Evolutionary conservation across 2,329 filamentous ascomycete genomes (phyloP), one percentile per base, ranked within the genome.

Genomic region (Albifimbria verrucaria): DNA sequence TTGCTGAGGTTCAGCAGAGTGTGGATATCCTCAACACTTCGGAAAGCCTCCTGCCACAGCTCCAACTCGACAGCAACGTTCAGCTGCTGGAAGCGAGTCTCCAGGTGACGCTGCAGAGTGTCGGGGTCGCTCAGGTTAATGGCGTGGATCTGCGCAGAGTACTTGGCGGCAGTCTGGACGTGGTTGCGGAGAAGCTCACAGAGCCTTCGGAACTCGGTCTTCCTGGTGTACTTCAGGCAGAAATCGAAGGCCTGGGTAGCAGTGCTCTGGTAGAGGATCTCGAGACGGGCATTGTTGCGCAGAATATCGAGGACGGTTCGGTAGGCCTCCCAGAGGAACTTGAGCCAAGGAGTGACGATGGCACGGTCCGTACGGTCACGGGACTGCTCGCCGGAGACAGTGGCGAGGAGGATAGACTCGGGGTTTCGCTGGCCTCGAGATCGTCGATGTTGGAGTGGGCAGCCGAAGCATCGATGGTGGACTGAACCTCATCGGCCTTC

Each of bases 301-400:
- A 99, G 86, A 67, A 99, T 99, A 67, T 99, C 94, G 67, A 99
- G 83, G 41, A 99, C 94, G 36, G 94, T 99, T 57, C 94, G 89
- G 79, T 99, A 99, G 17, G 94, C 96, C 80, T 99, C 94, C 94
- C 94, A 99, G 58, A 99, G 81, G 71, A 99, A 99, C 79, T 99
- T 99, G 68, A 99, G 85, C 94, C 94, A 99, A 55, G 94, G 94
- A 24, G 94, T 99, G 55, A 99, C 94, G 66, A 99, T 95, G 68
- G 94, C 94, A 66, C 94, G 88, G 78, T 99, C 94, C 65, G 94
- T 99, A 62, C 94, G 90, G 76, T 99, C 94, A 70, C 90, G 88
- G 56, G 93, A 96, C 76, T 97, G 93, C 78, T 99, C 94, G 59
- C 94, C 94, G 39, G 94, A 99, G 56, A 99, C 94, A 51, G 94